Base-by-base conservation (phyloP, 495 filamentous ascomycete genomes). In the Extremus antarcticus region DNA sequence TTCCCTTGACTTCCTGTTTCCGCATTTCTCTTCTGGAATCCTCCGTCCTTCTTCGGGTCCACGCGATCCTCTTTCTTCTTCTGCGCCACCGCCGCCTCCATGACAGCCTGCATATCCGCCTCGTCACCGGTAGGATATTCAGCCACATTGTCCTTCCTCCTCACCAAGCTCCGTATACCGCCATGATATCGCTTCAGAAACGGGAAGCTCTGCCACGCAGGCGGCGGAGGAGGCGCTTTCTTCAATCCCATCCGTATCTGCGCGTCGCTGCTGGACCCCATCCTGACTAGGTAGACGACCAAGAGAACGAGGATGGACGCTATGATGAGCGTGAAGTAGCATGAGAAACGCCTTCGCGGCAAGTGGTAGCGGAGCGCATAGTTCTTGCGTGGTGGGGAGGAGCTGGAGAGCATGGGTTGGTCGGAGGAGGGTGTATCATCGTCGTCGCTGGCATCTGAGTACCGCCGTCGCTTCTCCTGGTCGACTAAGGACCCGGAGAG, bases 111-210 rank as follows among this genome's bases (percentile, higher is more conserved):
- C 45, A 57, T 65, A 20, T 61, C 58, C 54, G 76, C 74, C 25
- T 78, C 78, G 25, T 70, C 69, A 1, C 68, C 54, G 15, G 43
- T 45, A 23, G 88, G 88, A 65, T 89, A 95, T 64, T 95, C 86
- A 11, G 90, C 83, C 1, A 74, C 66, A 55, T 85, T 87, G 11
- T 84, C 70, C 16, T 68, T 63, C 43, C 81, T 73, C 8, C 79
- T 66, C 0, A 86, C 78, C 55, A 95, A 60, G 1, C 73, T 81
- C 55, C 78, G 73, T 45, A 95, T 74, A 0, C 90, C 90, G 16
- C 90, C 90, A 66, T 92, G 85, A 66, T 95, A 95, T 51, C 89
- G 75, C 46, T 77, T 82, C 54, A 95, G 68, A 65, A 92, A 89
- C 0, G 80, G 80, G 65, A 94, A 95, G 3, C 72, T 74, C 64